Evolutionary conservation across 139 green algal species (phyloP), one percentile per base, ranked within the genome.

Genomic region (Deuterostichococcus epilithicus): DNA sequence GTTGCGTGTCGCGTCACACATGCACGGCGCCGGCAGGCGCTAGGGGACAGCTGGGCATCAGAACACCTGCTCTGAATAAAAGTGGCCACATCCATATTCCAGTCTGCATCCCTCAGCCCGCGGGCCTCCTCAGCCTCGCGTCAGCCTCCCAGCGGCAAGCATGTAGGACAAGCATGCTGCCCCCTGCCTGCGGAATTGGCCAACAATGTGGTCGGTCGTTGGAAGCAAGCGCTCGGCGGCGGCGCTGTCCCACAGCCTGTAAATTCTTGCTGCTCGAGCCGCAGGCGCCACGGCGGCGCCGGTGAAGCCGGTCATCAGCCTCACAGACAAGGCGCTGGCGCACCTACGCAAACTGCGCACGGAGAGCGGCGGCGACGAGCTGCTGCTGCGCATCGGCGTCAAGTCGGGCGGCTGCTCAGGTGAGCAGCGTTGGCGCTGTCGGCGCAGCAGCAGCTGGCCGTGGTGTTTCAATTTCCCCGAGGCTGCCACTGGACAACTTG

Each of bases 341-440:
- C 92, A 97, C 68, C 79, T 98, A 22, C 83, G 82, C 4, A 92
- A 92, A 83, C 83, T 98, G 72, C 68, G 82, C 58, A 76, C 78
- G 1, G 87, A 94, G 3, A 78, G 73, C 42, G 80, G 83, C 36
- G 75, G 77, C 8, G 80, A 85, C 4, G 37, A 84, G 32, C 80
- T 96, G 68, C 67, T 93, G 47, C 80, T 97, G 45, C 75, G 91
- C 3, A 86, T 95, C 25, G 90, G 90, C n/a, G 90, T 93, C 20
- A 88, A 87, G 63, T 84, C 71, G 20, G 86, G 88, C 13, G 92
- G 86, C 63, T 96, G 82, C 76, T 94, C 76, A 68, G 76, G 67
- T 75, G 28, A 22, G 69, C 1, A 75, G 30, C 68, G 28, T 20
- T 44, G 58, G 58, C 1, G 1, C 28, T 52, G 25, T 33, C 36